phyloP scores from a whole-genome alignment of 2,329 filamentous ascomycete species.

The Fusarium guadeloupense region DNA sequence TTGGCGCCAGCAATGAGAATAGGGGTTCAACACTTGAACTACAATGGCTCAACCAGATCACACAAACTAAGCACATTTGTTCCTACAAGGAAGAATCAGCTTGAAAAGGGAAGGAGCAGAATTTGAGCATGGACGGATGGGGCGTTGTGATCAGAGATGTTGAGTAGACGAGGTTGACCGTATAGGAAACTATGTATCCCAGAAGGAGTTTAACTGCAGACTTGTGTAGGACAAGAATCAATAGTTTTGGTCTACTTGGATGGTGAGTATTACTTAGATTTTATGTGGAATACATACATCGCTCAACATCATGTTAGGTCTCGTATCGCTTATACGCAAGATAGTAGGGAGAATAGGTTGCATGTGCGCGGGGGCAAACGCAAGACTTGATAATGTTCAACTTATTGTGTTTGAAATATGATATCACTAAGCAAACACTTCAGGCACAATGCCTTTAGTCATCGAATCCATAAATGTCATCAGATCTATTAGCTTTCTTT shows the following conservation, averaged over 20 bases:
- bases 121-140: background rate
- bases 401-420: background rate
- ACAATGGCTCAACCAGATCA: background rate
- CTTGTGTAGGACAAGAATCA: slow-evolving; percentile 1
- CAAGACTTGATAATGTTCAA: background rate
- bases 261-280: background rate
- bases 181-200: background rate
- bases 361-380: slow-evolving; percentile 2
- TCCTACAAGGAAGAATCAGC: background rate
- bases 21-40: background rate
- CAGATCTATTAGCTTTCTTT: slow-evolving; percentile 46
- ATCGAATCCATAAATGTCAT: slow-evolving; percentile 36
- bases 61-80: background rate
- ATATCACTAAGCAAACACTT: background rate
- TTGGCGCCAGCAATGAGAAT: background rate
- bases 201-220: slow-evolving; percentile 1
- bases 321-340: no score
- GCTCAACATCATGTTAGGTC: no score
- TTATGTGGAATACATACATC: no score
- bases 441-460: background rate
- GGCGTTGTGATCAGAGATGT: background rate
- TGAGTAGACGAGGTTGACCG: background rate
- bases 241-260: background rate
- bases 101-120: background rate
- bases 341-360: no score